phyloP scores from a whole-genome alignment of 2,329 filamentous ascomycete genomes.

The Knoxdaviesia capensis region DNA sequence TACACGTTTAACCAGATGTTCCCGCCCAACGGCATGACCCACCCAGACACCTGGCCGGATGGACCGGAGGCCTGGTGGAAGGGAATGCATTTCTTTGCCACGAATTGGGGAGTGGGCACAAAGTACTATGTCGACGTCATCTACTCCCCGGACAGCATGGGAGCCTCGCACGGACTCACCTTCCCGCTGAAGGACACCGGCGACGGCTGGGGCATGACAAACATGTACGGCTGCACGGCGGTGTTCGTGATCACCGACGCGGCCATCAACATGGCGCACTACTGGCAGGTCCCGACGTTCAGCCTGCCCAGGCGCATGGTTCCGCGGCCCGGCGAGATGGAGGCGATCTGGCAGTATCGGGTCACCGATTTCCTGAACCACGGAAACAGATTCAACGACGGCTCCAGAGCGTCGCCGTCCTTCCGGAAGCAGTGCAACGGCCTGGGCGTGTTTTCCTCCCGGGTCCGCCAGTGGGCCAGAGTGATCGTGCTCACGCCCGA shows the following conservation, averaged over 20 bases:
- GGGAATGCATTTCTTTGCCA: not conserved
- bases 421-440: too few relatives aligned
- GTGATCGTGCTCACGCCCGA: too few relatives aligned
- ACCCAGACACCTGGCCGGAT: not conserved
- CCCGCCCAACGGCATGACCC: not conserved
- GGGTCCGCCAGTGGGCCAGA: too few relatives aligned
- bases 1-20: too few relatives aligned
- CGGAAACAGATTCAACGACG: not conserved
- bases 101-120: not conserved
- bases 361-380: slow-evolving; percentile 1
- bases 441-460: too few relatives aligned
- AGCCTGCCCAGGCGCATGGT: not conserved
- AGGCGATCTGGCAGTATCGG: not conserved
- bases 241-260: not conserved
- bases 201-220: not conserved
- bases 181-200: not conserved
- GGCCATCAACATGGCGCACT: not conserved
- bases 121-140: not conserved
- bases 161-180: not conserved
- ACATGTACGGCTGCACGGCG: not conserved
- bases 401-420: too few relatives aligned
- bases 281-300: slow-evolving; percentile 1
- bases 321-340: not conserved
- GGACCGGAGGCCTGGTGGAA: not conserved
- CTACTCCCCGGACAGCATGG: not conserved